Percentiles rank a stretch among this genome's conserved stretches.
These are phyloP conservation scores for Odontarrhena argentea DNA, from an alignment of 345 rosid species.

Conservation along the genomic window DNA sequence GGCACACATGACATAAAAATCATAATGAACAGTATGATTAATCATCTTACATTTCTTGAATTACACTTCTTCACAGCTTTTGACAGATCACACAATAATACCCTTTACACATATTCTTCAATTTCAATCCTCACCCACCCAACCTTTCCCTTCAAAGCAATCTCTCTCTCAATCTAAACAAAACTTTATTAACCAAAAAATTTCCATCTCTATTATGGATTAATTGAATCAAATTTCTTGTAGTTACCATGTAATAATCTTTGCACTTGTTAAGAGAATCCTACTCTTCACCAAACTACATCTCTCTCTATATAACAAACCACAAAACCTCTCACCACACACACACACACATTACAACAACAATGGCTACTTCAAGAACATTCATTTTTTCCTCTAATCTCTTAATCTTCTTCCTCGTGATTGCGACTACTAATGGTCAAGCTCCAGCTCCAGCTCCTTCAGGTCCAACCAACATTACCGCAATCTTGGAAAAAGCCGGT, in stretches of 20 bases:
- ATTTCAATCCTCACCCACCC: slow-evolving; percentile 40
- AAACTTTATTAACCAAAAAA: slow-evolving; percentile 17
- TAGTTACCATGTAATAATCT: slow-evolving; percentile 38
- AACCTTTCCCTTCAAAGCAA: slow-evolving; percentile 41
- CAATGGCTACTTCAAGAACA: slow-evolving; percentile 40
- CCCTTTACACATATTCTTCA: slow-evolving; percentile 29
- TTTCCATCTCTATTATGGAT: neutral
- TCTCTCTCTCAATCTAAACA: slow-evolving; percentile 27
- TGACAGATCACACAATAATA: slow-evolving; percentile 23
- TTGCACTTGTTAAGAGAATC: slow-evolving; percentile 30
- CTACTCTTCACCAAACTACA: slow-evolving; percentile 37
- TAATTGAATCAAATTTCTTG: neutral
- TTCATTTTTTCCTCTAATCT: slow-evolving; percentile 24
- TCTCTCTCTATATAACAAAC: slow-evolving; percentile 34
- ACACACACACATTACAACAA: slow-evolving; percentile 34
- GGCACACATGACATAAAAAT: slow-evolving; percentile 26
- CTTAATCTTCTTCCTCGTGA: slow-evolving; percentile 40
- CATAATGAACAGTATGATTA: slow-evolving; percentile 37
- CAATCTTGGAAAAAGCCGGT: slow-evolving; percentile 76
- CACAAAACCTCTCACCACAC: slow-evolving; percentile 30
- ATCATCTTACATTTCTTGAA: slow-evolving; percentile 33
- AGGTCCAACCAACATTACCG: slow-evolving; percentile 68
- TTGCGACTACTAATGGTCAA: slow-evolving; percentile 44
- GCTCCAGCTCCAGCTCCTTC: slow-evolving; percentile 55
- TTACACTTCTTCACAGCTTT: slow-evolving; percentile 40